Evolutionary conservation across 2,329 filamentous ascomycete genomes (phyloP).

Genomic region (Diaporthe vexans): DNA sequence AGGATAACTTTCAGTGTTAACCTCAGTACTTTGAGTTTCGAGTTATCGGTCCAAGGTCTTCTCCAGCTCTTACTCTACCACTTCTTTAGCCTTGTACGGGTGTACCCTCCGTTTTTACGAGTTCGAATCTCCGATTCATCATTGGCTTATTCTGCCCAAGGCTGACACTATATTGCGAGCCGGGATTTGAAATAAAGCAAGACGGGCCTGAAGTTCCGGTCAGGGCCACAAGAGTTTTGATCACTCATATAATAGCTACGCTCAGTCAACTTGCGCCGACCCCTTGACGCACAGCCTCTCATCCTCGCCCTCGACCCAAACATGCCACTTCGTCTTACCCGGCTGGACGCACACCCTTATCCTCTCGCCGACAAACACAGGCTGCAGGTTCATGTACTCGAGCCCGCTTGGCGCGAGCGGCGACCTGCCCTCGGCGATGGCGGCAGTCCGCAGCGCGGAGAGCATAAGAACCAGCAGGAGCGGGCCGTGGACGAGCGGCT

Average conservation of each 20-base stretch:
- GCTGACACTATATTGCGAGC: neutral
- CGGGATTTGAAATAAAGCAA: neutral
- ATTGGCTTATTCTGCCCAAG: neutral
- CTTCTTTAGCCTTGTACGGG: too few species aligned
- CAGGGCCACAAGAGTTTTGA: neutral
- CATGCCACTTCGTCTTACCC: constrained; percentile 64
- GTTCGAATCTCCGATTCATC: too few species aligned
- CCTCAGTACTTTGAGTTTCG: too few species aligned
- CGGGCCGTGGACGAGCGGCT: constrained; percentile 89
- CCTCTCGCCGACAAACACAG: constrained; percentile 81
- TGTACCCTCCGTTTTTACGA: too few species aligned
- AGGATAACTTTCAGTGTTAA: too few species aligned
- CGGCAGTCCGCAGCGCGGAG: constrained; percentile 66
- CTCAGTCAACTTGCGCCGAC: constrained; percentile 22
- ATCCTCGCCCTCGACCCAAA: constrained; percentile 75
- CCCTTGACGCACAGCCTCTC: constrained; percentile 77
- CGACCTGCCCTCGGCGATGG: constrained; percentile 46
- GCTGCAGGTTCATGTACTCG: constrained; percentile 85
- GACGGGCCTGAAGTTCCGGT: neutral
- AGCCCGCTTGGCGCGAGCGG: constrained; percentile 63
- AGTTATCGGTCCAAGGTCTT: too few species aligned
- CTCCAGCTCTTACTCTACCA: too few species aligned
- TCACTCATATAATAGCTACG: neutral
- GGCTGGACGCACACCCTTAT: constrained; percentile 77
- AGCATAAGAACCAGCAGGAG: constrained; percentile 84